Evolutionary conservation across 805 yeast genomes (phyloP).

Genomic region (Saccharomyces paradoxus): DNA sequence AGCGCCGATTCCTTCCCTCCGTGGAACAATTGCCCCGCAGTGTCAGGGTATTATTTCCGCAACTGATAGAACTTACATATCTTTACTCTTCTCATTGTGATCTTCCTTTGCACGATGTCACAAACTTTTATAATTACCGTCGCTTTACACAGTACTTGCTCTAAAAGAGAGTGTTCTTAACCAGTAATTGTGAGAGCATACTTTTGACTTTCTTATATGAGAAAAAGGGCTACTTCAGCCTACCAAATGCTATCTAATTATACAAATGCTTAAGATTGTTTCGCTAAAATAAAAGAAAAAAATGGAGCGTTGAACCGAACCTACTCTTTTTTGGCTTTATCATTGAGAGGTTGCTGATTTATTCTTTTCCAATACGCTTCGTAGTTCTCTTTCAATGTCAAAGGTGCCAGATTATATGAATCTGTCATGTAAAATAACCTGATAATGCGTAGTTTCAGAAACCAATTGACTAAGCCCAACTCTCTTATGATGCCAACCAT

Average conservation of each 20-base stretch:
- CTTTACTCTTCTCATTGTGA: not conserved
- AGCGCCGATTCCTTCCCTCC: not conserved
- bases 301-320: not conserved
- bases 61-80: not conserved
- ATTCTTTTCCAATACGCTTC: slow-evolving; percentile 26
- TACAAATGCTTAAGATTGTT: not conserved
- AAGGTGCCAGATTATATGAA: slow-evolving; percentile 43
- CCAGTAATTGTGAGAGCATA: not conserved
- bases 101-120: not conserved
- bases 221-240: not conserved
- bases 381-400: slow-evolving; percentile 42
- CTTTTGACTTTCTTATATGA: not conserved
- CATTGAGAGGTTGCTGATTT: not conserved
- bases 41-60: not conserved
- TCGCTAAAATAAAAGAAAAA: not conserved
- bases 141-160: not conserved
- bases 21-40: not conserved
- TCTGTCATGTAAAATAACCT: slow-evolving; percentile 51
- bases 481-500: slow-evolving; percentile 50
- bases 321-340: not conserved
- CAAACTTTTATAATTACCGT: not conserved
- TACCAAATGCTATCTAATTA: not conserved
- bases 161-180: not conserved
- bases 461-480: slow-evolving; percentile 58
- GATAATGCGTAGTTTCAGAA: slow-evolving; percentile 50